Evolutionary conservation across 2,329 filamentous ascomycete genomes (phyloP), one percentile per base, ranked within the genome.

Genomic region (Verticillium klebahnii): DNA sequence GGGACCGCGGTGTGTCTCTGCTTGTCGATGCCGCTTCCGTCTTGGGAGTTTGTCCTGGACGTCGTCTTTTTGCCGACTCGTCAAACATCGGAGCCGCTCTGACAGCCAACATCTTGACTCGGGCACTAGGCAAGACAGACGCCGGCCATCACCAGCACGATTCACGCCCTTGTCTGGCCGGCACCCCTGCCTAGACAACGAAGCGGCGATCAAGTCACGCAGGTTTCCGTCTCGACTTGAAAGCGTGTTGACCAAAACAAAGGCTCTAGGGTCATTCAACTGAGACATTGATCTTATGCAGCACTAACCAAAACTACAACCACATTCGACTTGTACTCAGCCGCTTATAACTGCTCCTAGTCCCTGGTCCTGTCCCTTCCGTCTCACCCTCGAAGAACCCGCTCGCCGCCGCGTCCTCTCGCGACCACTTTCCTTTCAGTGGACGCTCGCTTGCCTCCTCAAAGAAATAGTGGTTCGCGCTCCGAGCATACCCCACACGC

Each of bases 391-490:
- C 58, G 11, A 36, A 25, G 12, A 19, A 54, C n/a, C 45, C 54
- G n/a, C 39, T 36, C 29, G 23, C 9, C 31, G 34, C 19, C 15
- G 58, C 39, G 45, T 32, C n/a, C 23, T 36, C 17, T 54, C 40
- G 32, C 32, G 61, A 37, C 39, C 71, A 71, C 60, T 69, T 69
- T 0, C 71, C 73, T 9, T 64, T 68, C 62, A 67, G 67, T 8
- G 71, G 68, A 39, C 58, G 61, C 1, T 67, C 64, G 55, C 68
- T 68, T 1, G 73, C 74, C 66, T 79, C 75, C 54, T 77, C 73
- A 39, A 80, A 78, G 66, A 75, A 80, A 59, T 77, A 80, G 59
- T 80, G 77, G 36, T 79, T 78, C 7, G 71, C 69, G 8, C 67
- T 71, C 32, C 72, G 69, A 5, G 71, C 72, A 58, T 77, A 80